phyloP scores from a whole-genome alignment of 805 yeast species.

The Kodamaea jinghongensis region DNA sequence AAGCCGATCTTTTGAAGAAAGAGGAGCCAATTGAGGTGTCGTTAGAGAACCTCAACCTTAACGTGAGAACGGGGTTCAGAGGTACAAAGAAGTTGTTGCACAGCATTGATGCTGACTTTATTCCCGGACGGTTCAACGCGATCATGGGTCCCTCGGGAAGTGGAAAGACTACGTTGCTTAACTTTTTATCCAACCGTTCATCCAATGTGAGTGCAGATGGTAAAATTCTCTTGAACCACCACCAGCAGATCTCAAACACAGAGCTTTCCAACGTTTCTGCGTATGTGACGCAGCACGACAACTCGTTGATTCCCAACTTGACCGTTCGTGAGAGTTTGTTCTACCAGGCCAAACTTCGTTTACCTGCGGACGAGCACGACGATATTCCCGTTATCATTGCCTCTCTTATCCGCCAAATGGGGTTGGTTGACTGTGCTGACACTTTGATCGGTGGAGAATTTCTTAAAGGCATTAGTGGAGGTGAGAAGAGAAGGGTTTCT shows the following conservation, averaged over 20 bases:
- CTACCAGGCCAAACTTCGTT: conserved; percentile 24
- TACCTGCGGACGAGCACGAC: conserved; percentile 18
- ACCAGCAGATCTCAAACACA: conserved; percentile 14
- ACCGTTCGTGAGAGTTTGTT: conserved; percentile 27
- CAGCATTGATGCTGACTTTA: conserved; percentile 29
- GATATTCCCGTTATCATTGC: conserved; percentile 17
- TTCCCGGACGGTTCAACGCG: conserved; percentile 35
- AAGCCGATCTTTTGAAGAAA: not conserved
- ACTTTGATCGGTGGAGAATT: conserved; percentile 22
- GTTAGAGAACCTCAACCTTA: conserved; percentile 8
- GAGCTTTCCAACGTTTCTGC: conserved; percentile 21
- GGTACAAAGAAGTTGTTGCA: conserved; percentile 20
- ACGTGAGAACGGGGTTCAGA: conserved; percentile 5
- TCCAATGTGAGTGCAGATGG: conserved; percentile 16
- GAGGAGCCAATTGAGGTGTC: conserved; percentile 9
- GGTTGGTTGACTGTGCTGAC: conserved; percentile 27
- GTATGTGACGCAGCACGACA: conserved; percentile 25
- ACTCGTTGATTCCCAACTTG: conserved; percentile 20
- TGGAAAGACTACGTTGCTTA: conserved; percentile 42
- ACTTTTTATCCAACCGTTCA: conserved; percentile 23
- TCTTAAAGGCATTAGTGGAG: conserved; percentile 27
- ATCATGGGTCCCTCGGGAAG: conserved; percentile 49
- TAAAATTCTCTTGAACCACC: conserved; percentile 13
- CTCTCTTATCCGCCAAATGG: conserved; percentile 19
- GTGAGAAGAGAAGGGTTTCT: conserved; percentile 27